Conservation (phyloP, 768 basidiomycete species). For the Pulveroboletus sp. region DNA sequence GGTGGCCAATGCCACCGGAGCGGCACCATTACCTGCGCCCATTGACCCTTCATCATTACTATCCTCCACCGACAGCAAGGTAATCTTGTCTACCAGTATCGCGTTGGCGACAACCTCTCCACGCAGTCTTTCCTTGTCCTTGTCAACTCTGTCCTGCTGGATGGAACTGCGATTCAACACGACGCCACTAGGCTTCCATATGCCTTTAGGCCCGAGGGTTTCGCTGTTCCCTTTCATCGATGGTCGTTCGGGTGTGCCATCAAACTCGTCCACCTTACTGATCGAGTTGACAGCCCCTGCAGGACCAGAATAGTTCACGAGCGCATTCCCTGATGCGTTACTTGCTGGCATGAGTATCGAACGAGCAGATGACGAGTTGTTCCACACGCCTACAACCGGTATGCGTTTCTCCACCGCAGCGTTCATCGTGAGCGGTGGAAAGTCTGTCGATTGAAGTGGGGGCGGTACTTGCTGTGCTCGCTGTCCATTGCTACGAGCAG, state of each 20-base stretch:
- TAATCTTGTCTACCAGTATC: slow-evolving; percentile 37
- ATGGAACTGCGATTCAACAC: slow-evolving; percentile 14
- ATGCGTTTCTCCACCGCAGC: slow-evolving; percentile 48
- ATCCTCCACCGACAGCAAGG: slow-evolving; percentile 37
- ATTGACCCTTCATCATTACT: slow-evolving; percentile 7
- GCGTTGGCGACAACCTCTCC: slow-evolving; percentile 35
- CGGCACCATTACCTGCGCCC: slow-evolving; percentile 11
- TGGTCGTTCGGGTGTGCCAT: slow-evolving; percentile 46
- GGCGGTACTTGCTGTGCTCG: slow-evolving; percentile 35
- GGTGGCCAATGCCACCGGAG: slow-evolving; percentile 24
- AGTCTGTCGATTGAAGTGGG: slow-evolving; percentile 59
- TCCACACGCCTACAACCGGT: slow-evolving; percentile 71
- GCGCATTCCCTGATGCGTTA: slow-evolving; percentile 31
- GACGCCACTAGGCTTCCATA: slow-evolving; percentile 19
- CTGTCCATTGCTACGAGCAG: slow-evolving; percentile 35
- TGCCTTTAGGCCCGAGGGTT: slow-evolving; percentile 35
- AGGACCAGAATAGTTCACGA: slow-evolving; percentile 38
- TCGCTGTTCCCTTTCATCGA: slow-evolving; percentile 44
- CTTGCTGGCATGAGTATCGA: slow-evolving; percentile 48
- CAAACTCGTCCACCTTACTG: slow-evolving; percentile 42
- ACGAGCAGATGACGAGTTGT: slow-evolving; percentile 50
- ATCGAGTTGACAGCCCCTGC: slow-evolving; percentile 7
- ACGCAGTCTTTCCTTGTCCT: slow-evolving; percentile 35
- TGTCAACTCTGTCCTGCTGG: slow-evolving; percentile 23
- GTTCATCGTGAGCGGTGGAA: slow-evolving; percentile 59